phyloP scores from a whole-genome alignment of 1,139 yeast species.

The Protomyces inundatus region DNA sequence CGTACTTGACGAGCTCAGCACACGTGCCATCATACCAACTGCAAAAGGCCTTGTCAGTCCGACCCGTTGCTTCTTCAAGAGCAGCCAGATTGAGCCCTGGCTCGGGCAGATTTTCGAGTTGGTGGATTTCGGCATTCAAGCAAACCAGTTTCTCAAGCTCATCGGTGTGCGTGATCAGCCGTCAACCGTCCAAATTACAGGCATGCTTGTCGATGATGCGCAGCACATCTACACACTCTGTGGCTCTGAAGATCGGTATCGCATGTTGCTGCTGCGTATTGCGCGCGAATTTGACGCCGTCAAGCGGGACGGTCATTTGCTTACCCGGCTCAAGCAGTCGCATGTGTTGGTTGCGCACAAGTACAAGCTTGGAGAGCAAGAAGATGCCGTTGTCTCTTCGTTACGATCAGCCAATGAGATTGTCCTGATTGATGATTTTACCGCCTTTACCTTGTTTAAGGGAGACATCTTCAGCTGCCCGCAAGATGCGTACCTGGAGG shows the following conservation, averaged over 20 bases:
- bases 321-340: slow-evolving; percentile 36
- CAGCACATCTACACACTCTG: slow-evolving; percentile 36
- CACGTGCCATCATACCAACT: slow-evolving; percentile 37
- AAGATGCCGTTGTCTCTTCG: not conserved
- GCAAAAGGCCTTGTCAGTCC: slow-evolving; percentile 22
- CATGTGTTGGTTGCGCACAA: slow-evolving; percentile 38
- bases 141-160: slow-evolving; percentile 37
- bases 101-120: slow-evolving; percentile 38
- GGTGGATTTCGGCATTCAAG: slow-evolving; percentile 34
- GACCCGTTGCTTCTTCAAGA: slow-evolving; percentile 22
- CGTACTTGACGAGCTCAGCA: slow-evolving; percentile 33
- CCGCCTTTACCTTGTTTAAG: slow-evolving; percentile 40
- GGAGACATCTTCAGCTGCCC: slow-evolving; percentile 40
- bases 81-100: slow-evolving; percentile 31
- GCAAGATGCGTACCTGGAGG: slow-evolving; percentile 38
- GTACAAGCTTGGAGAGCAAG: slow-evolving; percentile 33
- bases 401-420: slow-evolving; percentile 35
- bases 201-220: slow-evolving; percentile 37
- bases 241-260: slow-evolving; percentile 35
- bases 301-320: slow-evolving; percentile 33
- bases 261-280: slow-evolving; percentile 35
- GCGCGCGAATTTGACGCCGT: slow-evolving; percentile 36
- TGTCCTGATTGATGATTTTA: slow-evolving; percentile 43
- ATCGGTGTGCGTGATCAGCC: slow-evolving; percentile 42
- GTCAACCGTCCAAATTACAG: slow-evolving; percentile 37